phyloP scores from a whole-genome alignment of 2,329 filamentous ascomycete species.

The Cytospora chrysosperma region DNA sequence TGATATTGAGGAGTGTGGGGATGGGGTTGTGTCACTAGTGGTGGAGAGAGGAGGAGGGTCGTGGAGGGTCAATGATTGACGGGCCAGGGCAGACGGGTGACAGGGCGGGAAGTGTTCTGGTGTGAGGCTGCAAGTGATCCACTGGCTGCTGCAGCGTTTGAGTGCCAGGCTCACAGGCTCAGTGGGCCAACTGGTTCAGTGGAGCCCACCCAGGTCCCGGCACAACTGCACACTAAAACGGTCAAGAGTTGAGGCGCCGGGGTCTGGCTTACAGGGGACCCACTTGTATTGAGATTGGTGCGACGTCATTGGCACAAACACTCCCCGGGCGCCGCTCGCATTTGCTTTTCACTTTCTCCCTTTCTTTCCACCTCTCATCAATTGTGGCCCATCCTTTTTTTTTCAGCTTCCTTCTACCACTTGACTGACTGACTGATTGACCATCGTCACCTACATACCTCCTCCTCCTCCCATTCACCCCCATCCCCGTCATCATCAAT shows the following conservation, averaged over 20 bases:
- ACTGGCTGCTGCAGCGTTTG: neutral
- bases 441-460: neutral
- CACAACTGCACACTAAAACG: neutral
- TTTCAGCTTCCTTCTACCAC: conserved; percentile 23
- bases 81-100: too few species aligned
- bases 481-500: conserved; percentile 5
- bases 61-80: neutral
- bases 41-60: neutral
- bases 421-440: neutral
- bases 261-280: neutral
- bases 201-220: neutral
- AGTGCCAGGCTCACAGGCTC: too few species aligned
- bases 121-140: neutral
- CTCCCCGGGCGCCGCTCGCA: neutral
- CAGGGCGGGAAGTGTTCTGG: neutral
- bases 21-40: neutral
- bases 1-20: neutral
- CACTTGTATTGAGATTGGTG: neutral
- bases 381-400: conserved; percentile 16
- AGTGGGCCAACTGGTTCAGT: neutral
- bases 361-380: conserved; percentile 18
- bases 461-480: conserved; percentile 5
- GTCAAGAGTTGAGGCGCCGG: neutral
- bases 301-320: neutral
- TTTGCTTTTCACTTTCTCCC: conserved; percentile 11